Evolutionary conservation across 169 alveolate species (phyloP).

Genomic region (Eimeria acervulina): DNA sequence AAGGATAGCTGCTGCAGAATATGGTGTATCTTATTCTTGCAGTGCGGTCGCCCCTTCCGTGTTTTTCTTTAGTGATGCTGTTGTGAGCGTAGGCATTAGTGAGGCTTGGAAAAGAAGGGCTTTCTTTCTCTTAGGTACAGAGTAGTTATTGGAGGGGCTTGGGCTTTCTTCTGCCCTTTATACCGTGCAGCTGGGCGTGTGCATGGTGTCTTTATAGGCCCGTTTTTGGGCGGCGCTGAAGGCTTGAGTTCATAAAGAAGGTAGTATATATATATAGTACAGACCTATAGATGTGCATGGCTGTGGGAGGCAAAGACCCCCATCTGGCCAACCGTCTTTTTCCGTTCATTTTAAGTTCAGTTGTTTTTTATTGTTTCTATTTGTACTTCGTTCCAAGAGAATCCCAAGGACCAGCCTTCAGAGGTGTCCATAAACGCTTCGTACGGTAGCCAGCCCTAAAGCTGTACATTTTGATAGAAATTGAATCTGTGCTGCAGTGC

Average conservation of each 20-base stretch:
- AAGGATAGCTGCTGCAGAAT: background rate
- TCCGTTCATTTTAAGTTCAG: background rate
- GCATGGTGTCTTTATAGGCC: background rate
- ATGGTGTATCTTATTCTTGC: background rate
- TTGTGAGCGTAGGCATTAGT: background rate
- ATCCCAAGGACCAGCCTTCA: background rate
- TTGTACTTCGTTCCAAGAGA: background rate
- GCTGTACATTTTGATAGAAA: too few relatives aligned
- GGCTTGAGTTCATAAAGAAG: background rate
- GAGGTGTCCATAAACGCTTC: background rate
- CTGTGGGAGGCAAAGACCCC: slow-evolving; percentile 18
- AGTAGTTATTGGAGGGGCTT: background rate
- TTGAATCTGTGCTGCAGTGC: background rate
- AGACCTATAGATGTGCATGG: background rate
- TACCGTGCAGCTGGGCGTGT: background rate
- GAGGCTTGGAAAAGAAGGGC: background rate
- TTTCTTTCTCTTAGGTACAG: background rate
- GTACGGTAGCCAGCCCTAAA: background rate
- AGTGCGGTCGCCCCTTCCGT: background rate
- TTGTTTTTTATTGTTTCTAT: background rate
- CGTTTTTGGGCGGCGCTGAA: background rate
- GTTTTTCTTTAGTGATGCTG: background rate
- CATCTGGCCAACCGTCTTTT: background rate
- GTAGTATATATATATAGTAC: background rate
- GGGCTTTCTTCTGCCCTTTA: background rate